Evolutionary conservation across 257 asterid genomes (phyloP), one percentile per base, ranked within the genome.

Genomic region (Osmanthus fragrans): DNA sequence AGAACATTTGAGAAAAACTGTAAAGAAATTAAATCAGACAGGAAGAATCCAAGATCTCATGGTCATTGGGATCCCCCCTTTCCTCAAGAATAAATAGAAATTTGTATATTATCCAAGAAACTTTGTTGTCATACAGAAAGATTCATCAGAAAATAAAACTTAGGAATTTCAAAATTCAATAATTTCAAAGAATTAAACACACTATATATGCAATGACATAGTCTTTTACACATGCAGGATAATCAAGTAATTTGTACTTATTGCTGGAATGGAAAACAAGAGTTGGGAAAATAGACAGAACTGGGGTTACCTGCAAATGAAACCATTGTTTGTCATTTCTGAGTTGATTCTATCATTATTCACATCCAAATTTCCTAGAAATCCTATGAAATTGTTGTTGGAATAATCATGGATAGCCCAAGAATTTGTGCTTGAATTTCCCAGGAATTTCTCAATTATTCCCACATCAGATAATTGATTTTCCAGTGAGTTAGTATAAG

Each of bases 291-390:
- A 80, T 72, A 70, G 69, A 72, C 73, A 5, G 91, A 82, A 63
- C 67, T 77, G 68, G 77, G 76, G 42, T 82, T 85, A 86, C 79
- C 88, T 80, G 76, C 77, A 67, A 73, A 27, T 12, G 88, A 70
- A 40, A 36, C 77, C 73, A 76, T 79, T 79, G 67, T 72, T 80
- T 23, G 82, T 74, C 51, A 77, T 73, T 56, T 74, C 65, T 70
- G 73, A 51, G 71, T 54, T 73, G 49, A 70, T 18, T 18, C 64
- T 78, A 42, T 75, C 71, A 80, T 72, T 75, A 77, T 77, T 78
- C 71, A 77, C 30, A 29, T 90, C 91, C 91, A 87, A 88, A 69
- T 80, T 85, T 75, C 82, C 90, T 37, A 82, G 76, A 82, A 79
- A 78, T n/a, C 85, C 89, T 80, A 82, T 30, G 80, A 84, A 73